A percentile compares a stretch with the other conserved stretches of the same genome.
Evolutionary conservation across 163 green algal genomes (phyloP).

Genomic region (Scenedesmus sp.): DNA sequence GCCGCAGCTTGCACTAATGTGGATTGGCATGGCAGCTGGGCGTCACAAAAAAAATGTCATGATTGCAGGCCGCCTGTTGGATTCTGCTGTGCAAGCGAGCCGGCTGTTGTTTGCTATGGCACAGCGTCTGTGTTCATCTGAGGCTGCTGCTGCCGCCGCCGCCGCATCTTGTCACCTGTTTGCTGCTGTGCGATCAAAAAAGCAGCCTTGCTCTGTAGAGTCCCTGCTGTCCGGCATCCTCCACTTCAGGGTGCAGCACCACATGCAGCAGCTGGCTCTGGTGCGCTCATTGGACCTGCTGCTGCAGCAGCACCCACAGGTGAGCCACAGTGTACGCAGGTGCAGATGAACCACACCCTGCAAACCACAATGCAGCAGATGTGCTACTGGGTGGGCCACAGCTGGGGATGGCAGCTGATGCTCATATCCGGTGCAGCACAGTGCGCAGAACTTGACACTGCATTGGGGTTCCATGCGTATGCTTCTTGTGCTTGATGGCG

Average conservation of each 20-base stretch:
- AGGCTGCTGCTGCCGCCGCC: too few relatives aligned
- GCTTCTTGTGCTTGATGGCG: not conserved
- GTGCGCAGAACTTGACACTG: too few relatives aligned
- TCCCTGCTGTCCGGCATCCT: constrained; percentile 79
- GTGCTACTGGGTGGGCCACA: too few relatives aligned
- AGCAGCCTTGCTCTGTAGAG: constrained; percentile 61
- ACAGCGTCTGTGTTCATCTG: too few relatives aligned
- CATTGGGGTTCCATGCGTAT: not conserved
- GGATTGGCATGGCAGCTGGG: too few relatives aligned
- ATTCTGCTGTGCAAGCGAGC: not conserved
- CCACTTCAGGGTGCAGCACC: constrained; percentile 83
- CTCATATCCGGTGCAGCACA: too few relatives aligned
- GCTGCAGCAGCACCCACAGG: constrained; percentile 64
- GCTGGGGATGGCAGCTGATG: too few relatives aligned
- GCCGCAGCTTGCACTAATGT: too few relatives aligned
- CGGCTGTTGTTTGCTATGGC: not conserved
- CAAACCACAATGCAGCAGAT: too few relatives aligned
- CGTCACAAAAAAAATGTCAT: not conserved
- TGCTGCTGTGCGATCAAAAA: not conserved
- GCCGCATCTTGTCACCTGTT: not conserved
- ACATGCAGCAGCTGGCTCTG: constrained; percentile 78
- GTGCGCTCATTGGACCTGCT: constrained; percentile 66
- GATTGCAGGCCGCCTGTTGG: too few relatives aligned
- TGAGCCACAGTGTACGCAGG: not conserved
- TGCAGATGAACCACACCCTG: too few relatives aligned